Base-by-base conservation (phyloP, 495 filamentous ascomycete species). In the Baudoinia panamericana region DNA sequence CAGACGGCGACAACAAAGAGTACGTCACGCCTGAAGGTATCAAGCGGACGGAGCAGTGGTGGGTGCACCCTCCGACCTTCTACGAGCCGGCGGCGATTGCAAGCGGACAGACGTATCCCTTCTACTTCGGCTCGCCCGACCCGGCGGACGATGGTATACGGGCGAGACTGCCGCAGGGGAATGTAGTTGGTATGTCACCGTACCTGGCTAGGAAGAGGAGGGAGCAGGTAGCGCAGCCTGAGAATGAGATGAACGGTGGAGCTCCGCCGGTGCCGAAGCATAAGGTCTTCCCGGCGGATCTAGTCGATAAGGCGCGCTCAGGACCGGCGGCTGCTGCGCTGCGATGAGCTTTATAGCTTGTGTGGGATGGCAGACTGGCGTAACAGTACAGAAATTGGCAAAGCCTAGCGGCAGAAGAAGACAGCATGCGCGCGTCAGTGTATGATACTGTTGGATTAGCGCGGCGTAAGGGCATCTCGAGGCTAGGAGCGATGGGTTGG, bases 51-150 rank as follows among this genome's bases (percentile, higher is more conserved):
- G 54, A 66, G 38, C 46, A 55, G 38, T 59, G 54, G 2, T 60
- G 54, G 49, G 42, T 64, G 3, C 61, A 67, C 41, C 57, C 59
- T 4, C 59, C 62, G 4, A 52, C 46, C 12, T 34, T 59, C 12
- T 39, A 39, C 10, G 57, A 63, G 42, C 51, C 52, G 19, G 52
- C 51, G 17, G 56, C 39, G 4, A 41, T 44, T 8, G 51, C 53
- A 29, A 52, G 28, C 3, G 63, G 63, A 2, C 60, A 61, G 33
- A 46, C 52, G 2, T 30, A 46, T 16, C 29, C 39, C 7, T 48
- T 60, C 15, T 41, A 55, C 25, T 51, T 59, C 27, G 47, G 42
- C 20, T 33, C 18, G 2, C 35, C 27, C 11, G 18, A 39, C 13
- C 36, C 34, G 25, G 18, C 8, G 35, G 42, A 41, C 17, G 30